Conservation (phyloP, 2,329 filamentous ascomycete species). For the Talaromyces sp. region DNA sequence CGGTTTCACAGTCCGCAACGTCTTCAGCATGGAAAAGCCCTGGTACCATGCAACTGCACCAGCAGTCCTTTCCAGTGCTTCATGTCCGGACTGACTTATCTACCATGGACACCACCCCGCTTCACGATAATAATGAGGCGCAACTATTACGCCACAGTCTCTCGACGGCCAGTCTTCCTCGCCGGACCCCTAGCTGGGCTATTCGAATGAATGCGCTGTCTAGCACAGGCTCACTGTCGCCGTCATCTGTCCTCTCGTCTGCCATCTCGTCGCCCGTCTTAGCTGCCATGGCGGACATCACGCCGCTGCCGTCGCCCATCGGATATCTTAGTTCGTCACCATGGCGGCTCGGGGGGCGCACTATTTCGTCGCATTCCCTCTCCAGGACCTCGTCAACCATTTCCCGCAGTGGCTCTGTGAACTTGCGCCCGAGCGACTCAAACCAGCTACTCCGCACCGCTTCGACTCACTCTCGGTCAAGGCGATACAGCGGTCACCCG, state of each 20-base stretch:
- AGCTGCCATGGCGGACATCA: constrained; percentile 72
- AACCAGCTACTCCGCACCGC: constrained; percentile 28
- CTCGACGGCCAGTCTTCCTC: constrained; percentile 40
- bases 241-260: constrained; percentile 57
- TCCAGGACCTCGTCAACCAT: constrained; percentile 39
- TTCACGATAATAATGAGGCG: constrained; percentile 28
- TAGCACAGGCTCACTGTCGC: constrained; percentile 45
- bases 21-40: constrained; percentile 6
- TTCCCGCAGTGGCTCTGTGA: constrained; percentile 34
- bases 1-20: constrained; percentile 11
- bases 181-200: constrained; percentile 41
- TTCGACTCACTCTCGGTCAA: constrained; percentile 27
- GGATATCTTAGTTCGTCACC: constrained; percentile 40
- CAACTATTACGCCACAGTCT: constrained; percentile 34
- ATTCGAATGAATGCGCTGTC: constrained; percentile 33
- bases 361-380: constrained; percentile 47
- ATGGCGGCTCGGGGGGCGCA: constrained; percentile 55
- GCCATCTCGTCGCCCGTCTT: constrained; percentile 69
- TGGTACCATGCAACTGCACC: constrained; percentile 1
- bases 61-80: constrained; percentile 23
- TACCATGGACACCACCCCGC: constrained; percentile 16
- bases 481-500: constrained; percentile 37
- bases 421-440: constrained; percentile 32
- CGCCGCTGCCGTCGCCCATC: constrained; percentile 72
- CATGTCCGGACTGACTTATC: constrained; percentile 34